Percentiles rank a stretch among this genome's conserved stretches.
Conservation (phyloP, 1,284 basidiomycete genomes). For the Sanghuangporus baumii region DNA sequence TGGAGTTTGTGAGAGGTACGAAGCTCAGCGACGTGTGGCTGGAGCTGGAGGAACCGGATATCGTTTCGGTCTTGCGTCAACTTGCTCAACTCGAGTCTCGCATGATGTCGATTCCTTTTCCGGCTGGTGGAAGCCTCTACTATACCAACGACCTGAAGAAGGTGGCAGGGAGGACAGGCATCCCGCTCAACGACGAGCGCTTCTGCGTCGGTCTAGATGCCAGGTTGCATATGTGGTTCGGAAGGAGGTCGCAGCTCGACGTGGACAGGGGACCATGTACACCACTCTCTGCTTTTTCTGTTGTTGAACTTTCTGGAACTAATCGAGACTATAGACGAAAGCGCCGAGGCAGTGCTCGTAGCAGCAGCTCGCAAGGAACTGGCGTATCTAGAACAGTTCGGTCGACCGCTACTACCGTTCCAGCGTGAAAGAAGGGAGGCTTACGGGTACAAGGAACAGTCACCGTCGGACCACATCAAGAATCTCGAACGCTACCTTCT, state of each 20-base stretch:
- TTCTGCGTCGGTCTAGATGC: slow-evolving; percentile 43
- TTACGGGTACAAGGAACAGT: slow-evolving; percentile 45
- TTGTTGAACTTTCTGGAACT: slow-evolving; percentile 25
- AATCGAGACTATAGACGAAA: slow-evolving; percentile 38
- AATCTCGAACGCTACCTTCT: slow-evolving; percentile 34
- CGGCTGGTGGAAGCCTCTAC: slow-evolving; percentile 50
- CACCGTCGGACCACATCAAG: slow-evolving; percentile 37
- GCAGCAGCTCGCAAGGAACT: slow-evolving; percentile 42
- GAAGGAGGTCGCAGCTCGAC: slow-evolving; percentile 41
- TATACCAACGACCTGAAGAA: slow-evolving; percentile 32
- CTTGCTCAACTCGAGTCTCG: slow-evolving; percentile 41
- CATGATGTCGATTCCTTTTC: slow-evolving; percentile 47
- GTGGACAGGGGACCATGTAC: slow-evolving; percentile 45
- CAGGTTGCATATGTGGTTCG: slow-evolving; percentile 39
- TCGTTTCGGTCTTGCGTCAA: slow-evolving; percentile 39
- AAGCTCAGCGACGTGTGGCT: slow-evolving; percentile 42
- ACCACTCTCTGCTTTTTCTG: slow-evolving; percentile 31
- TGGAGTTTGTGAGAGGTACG: slow-evolving; percentile 42
- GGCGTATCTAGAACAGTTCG: slow-evolving; percentile 44
- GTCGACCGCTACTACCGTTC: slow-evolving; percentile 42
- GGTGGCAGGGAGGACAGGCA: slow-evolving; percentile 21
- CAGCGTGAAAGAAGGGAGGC: slow-evolving; percentile 37
- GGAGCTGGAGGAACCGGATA: slow-evolving; percentile 34
- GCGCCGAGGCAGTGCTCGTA: slow-evolving; percentile 39
- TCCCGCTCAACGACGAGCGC: slow-evolving; percentile 33